A percentile compares a stretch with the other conserved stretches of the same genome.
Evolutionary conservation across 2,329 filamentous ascomycete genomes (phyloP).

Genomic region (Ceratocystis cubensis): DNA sequence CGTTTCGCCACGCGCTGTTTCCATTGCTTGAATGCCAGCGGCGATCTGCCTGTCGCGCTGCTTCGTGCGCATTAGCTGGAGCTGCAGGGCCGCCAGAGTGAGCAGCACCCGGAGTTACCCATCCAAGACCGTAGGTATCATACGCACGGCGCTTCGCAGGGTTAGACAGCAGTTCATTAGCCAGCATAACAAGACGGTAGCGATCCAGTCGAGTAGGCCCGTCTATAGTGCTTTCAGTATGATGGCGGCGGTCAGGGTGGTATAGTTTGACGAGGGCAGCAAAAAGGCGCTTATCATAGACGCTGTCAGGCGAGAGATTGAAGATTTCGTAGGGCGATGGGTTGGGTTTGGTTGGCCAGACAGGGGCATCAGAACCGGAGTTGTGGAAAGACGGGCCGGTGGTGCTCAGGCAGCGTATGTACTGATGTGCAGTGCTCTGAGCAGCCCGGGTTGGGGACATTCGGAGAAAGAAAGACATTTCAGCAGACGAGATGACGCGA

Average conservation of each 20-base stretch:
- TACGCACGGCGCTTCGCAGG: slow-evolving; percentile 67
- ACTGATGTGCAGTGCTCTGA: neutral
- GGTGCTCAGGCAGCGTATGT: slow-evolving; percentile 1
- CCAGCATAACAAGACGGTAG: slow-evolving; percentile 77
- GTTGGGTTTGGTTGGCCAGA: slow-evolving; percentile 37
- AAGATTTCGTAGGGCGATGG: slow-evolving; percentile 91
- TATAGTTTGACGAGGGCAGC: slow-evolving; percentile 92
- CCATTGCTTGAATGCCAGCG: slow-evolving; percentile 36
- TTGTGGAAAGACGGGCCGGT: neutral
- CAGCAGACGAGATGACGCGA: neutral
- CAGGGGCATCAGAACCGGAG: neutral
- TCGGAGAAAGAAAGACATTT: neutral
- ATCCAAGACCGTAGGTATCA: slow-evolving; percentile 70
- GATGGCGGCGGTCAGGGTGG: slow-evolving; percentile 61
- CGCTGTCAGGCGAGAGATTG: slow-evolving; percentile 37
- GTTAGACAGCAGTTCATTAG: slow-evolving; percentile 78
- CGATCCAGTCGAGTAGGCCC: slow-evolving; percentile 56
- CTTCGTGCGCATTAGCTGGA: slow-evolving; percentile 35
- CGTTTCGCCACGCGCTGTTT: slow-evolving; percentile 51
- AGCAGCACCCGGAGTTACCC: slow-evolving; percentile 36
- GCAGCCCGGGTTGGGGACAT: neutral
- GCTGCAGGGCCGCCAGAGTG: slow-evolving; percentile 38
- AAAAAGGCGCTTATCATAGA: slow-evolving; percentile 74
- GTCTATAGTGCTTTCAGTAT: slow-evolving; percentile 22
- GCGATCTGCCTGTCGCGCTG: slow-evolving; percentile 32